These are phyloP conservation scores for Debaryomyces udenii DNA, from an alignment of 1,139 yeast genomes.

Conservation along the genomic window DNA sequence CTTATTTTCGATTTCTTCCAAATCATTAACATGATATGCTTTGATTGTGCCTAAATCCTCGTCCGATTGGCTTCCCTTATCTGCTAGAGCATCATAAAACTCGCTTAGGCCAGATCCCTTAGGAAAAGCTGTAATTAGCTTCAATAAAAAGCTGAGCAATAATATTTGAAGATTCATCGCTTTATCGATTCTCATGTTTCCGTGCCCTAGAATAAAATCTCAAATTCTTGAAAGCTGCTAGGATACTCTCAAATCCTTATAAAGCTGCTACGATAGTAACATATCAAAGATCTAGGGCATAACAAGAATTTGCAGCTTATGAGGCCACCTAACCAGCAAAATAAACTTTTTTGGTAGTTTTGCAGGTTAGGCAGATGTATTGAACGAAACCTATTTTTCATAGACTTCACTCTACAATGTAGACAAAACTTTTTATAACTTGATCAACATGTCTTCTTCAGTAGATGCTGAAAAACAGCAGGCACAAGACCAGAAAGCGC, in stretches of 20 bases:
- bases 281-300: background rate
- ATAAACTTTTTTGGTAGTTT: background rate
- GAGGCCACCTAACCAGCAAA: conserved; percentile 1
- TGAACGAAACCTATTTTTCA: background rate
- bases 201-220: no score
- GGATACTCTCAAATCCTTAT: no score
- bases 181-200: no score
- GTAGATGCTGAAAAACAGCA: conserved; percentile 16
- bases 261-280: no score
- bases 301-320: background rate
- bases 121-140: no score
- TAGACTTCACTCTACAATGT: background rate
- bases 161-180: no score
- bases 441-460: conserved; percentile 12
- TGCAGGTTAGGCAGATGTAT: background rate
- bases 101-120: no score
- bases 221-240: no score
- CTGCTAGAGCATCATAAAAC: no score
- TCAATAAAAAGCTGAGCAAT: no score
- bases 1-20: conserved; percentile 7
- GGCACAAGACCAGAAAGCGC: conserved; percentile 47
- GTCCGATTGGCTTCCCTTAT: no score
- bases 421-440: background rate
- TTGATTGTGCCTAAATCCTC: background rate
- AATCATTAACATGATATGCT: background rate